Evolutionary conservation across 2,329 filamentous ascomycete species (phyloP).

Genomic region (Albophoma yamanashiensis): DNA sequence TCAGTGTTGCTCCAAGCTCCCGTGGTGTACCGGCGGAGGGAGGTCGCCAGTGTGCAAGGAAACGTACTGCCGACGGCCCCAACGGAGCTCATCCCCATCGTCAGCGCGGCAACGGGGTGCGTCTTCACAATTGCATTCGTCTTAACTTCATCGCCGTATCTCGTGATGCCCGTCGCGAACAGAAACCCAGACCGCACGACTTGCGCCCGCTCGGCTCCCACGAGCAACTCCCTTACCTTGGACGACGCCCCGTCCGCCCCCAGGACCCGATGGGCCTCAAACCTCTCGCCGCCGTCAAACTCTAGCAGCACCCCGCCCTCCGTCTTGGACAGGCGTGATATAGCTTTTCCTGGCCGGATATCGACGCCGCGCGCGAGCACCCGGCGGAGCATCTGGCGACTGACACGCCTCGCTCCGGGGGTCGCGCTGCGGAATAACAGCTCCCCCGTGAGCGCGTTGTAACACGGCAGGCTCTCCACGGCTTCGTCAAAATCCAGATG

Average conservation of each 20-base stretch:
- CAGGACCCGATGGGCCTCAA: constrained; percentile 12
- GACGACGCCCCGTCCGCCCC: constrained; percentile 20
- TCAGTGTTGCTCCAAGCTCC: background rate
- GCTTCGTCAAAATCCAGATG: constrained; percentile 17
- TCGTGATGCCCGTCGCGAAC: constrained; percentile 17
- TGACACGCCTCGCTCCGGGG: constrained; percentile 22
- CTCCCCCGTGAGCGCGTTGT: constrained; percentile 23
- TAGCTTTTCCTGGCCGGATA: constrained; percentile 17
- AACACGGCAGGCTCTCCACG: constrained; percentile 18
- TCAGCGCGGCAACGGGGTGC: constrained; percentile 19
- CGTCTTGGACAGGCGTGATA: constrained; percentile 4
- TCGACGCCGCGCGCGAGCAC: constrained; percentile 20
- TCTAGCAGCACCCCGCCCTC: constrained; percentile 8
- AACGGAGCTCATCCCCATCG: constrained; percentile 17
- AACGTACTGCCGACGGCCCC: constrained; percentile 18
- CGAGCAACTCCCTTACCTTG: background rate
- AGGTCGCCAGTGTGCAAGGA: background rate
- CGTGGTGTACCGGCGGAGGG: background rate
- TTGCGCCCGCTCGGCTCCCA: background rate
- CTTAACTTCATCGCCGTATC: constrained; percentile 13
- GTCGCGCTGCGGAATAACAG: constrained; percentile 21
- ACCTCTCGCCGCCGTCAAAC: constrained; percentile 12
- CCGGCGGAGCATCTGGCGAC: constrained; percentile 19
- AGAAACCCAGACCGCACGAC: constrained; percentile 8
- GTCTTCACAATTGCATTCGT: constrained; percentile 12